phyloP scores from a whole-genome alignment of 257 asterid species.

The Solanum bulbocastanum region DNA sequence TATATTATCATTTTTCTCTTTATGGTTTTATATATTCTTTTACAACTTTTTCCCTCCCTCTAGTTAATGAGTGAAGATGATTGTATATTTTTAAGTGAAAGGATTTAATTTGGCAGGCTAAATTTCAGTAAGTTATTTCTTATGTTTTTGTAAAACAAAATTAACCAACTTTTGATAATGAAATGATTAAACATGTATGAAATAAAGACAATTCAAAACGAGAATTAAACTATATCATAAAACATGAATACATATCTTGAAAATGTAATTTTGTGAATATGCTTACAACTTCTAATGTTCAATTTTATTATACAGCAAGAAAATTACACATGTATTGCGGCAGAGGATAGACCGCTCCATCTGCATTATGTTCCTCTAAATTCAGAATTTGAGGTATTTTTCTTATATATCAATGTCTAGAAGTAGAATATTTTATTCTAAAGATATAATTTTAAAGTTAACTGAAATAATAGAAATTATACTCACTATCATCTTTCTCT shows the following conservation, averaged over 20 bases:
- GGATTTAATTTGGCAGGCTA: background rate
- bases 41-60: background rate
- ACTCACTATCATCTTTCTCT: background rate
- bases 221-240: background rate
- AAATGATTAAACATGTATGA: background rate
- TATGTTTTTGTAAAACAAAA: background rate
- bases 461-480: background rate
- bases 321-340: no score
- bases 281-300: background rate
- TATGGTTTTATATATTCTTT: background rate
- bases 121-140: background rate
- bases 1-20: background rate
- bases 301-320: background rate
- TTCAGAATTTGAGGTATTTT: background rate
- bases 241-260: background rate
- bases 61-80: background rate
- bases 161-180: background rate
- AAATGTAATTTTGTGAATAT: background rate
- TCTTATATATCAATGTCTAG: background rate
- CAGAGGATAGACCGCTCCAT: background rate
- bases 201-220: background rate
- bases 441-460: background rate
- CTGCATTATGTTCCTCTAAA: background rate
- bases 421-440: background rate
- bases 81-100: background rate